Evolutionary conservation across 495 filamentous ascomycete species (phyloP), one percentile per base, ranked within the genome.

Genomic region (Aspergillus affinis): DNA sequence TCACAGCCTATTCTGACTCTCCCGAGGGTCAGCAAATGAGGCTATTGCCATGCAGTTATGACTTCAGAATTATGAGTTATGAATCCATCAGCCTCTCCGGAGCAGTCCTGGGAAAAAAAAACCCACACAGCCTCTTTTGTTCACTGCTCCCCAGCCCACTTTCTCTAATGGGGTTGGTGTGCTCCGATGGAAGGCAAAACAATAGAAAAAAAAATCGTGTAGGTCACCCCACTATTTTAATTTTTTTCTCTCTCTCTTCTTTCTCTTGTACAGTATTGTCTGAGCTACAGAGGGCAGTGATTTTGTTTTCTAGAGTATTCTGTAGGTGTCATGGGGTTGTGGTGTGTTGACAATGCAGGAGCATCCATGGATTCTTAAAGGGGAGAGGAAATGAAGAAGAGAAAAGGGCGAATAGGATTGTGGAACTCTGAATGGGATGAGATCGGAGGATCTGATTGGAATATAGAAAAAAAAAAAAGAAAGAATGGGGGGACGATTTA

Each of bases 161-260:
- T 53, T n/a, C 51, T 36, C 36, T 27, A 32, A 53, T 6, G 29
- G 51, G 51, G n/a, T 36, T 53, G 51, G 51, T 53, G 51, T 19
- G 29, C n/a, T 18, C 17, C 23, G 23, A 36, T 53, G 27, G 51
- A 36, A 36, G 51, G 36, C 51, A 53, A 53, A 36, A 53, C 29
- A 41, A 15, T 15, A 41, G 13, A 41, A 41, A 41, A 41, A 41
- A 41, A 41, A 41, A 41, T 32, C 30, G 13, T 15, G 36, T 15
- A 41, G 13, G 36, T 41, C 13, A 41, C 36, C 36, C 36, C 36
- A 41, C 36, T 41, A 15, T 15, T 41, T 41, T 13, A 15, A 15
- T 15, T 41, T 41, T 41, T 41, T 41, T 41, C 9, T 41, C 15
- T 41, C 13, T 17, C 3, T 41, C 12, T 41, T 13, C 36, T 41